Evolutionary conservation across 805 yeast species (phyloP).

Genomic region (Pichia membranifaciens): DNA sequence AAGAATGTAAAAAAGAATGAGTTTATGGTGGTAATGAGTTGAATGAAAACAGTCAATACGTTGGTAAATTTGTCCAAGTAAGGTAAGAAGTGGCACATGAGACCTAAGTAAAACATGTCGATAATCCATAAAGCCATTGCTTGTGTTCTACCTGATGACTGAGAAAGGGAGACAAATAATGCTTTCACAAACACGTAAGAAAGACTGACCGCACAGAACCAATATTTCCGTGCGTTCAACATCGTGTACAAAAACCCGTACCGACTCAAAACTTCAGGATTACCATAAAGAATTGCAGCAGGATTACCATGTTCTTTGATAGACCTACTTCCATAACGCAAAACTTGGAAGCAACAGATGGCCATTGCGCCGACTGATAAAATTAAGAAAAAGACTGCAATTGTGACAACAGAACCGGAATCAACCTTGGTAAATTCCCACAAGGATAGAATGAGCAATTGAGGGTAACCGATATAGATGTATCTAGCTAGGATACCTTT

Average conservation of each 20-base stretch:
- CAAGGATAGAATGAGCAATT: conserved; percentile 67
- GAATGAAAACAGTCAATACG: conserved; percentile 63
- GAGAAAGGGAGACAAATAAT: conserved; percentile 71
- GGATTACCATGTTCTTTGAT: conserved; percentile 62
- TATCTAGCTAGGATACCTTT: conserved; percentile 79
- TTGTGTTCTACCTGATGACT: conserved; percentile 75
- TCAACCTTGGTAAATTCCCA: conserved; percentile 84
- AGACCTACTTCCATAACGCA: conserved; percentile 57
- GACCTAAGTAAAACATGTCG: conserved; percentile 64
- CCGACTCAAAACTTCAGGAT: conserved; percentile 61
- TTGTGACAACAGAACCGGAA: conserved; percentile 82
- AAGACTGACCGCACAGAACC: conserved; percentile 71
- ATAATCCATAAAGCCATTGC: conserved; percentile 68
- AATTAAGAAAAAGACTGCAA: conserved; percentile 67
- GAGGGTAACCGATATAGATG: conserved; percentile 80
- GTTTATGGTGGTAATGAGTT: conserved; percentile 67
- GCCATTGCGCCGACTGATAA: conserved; percentile 54
- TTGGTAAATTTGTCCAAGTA: conserved; percentile 81
- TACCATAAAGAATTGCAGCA: conserved; percentile 82
- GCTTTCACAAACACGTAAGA: conserved; percentile 60
- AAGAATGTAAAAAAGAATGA: conserved; percentile 83
- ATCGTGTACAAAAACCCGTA: conserved; percentile 88
- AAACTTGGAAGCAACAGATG: conserved; percentile 63
- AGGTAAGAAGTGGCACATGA: conserved; percentile 61
- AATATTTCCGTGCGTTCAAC: conserved; percentile 75